Percentiles rank a stretch among this genome's conserved stretches.
Conservation (phyloP, 2,329 filamentous ascomycete species). For the Pseudocercospora ulei region DNA sequence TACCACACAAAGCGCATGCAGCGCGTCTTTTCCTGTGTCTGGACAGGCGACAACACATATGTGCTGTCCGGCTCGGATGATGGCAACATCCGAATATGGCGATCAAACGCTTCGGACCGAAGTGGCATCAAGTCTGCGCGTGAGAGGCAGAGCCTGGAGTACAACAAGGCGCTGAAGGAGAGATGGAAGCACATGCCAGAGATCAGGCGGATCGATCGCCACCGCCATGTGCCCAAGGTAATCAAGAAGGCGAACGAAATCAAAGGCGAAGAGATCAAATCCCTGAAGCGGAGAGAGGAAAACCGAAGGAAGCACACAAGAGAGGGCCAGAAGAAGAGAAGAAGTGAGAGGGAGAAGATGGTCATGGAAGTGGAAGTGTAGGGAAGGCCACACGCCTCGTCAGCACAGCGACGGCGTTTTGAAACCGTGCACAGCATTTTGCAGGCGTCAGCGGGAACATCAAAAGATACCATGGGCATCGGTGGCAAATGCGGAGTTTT, state of each 20-base stretch:
- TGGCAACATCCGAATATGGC: slow-evolving; percentile 83
- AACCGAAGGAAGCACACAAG: slow-evolving; percentile 86
- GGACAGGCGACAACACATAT: slow-evolving; percentile 83
- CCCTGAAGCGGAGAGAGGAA: slow-evolving; percentile 83
- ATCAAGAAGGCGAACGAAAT: slow-evolving; percentile 95
- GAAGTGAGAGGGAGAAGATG: slow-evolving; percentile 85
- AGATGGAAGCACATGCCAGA: slow-evolving; percentile 94
- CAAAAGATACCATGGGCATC: no score
- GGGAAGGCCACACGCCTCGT: background rate
- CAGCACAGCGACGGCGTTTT: slow-evolving; percentile 18
- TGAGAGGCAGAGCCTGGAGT: slow-evolving; percentile 81
- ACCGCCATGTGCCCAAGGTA: slow-evolving; percentile 81
- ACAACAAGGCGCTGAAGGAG: slow-evolving; percentile 73
- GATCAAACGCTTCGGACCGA: slow-evolving; percentile 70
- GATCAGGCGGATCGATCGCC: slow-evolving; percentile 76
- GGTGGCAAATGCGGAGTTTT: no score
- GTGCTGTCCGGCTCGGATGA: slow-evolving; percentile 86
- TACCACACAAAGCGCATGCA: slow-evolving; percentile 99
- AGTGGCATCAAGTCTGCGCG: slow-evolving; percentile 76
- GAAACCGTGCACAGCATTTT: no score
- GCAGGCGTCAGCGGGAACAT: no score
- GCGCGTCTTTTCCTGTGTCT: slow-evolving; percentile 73
- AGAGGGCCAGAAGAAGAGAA: slow-evolving; percentile 65
- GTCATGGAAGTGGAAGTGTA: slow-evolving; percentile 59
- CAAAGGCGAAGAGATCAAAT: slow-evolving; percentile 76